Conservation (phyloP, 2,329 filamentous ascomycete species). For the Tolypocladium ophioglossoides region DNA sequence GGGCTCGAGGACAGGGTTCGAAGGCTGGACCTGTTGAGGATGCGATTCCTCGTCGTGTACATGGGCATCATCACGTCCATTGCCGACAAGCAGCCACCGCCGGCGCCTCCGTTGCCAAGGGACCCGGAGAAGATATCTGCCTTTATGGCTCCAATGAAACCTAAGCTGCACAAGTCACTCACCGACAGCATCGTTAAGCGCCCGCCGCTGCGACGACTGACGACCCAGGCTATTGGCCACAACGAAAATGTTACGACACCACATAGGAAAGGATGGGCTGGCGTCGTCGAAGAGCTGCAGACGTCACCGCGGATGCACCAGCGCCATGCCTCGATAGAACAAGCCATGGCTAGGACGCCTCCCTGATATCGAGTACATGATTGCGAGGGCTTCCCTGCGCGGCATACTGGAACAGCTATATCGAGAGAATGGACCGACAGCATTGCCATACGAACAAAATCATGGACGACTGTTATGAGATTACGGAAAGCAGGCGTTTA, state of each 20-base stretch:
- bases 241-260: constrained; percentile 34
- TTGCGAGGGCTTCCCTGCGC: not conserved
- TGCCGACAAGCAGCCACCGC: constrained; percentile 23
- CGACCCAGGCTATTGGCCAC: constrained; percentile 43
- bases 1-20: constrained; percentile 47
- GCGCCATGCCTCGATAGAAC: constrained; percentile 52
- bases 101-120: constrained; percentile 16
- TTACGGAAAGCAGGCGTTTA: constrained; percentile 1
- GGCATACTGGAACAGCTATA: not conserved
- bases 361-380: constrained; percentile 2
- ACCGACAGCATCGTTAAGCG: constrained; percentile 33
- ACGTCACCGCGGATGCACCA: constrained; percentile 49
- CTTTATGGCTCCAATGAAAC: constrained; percentile 19
- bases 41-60: constrained; percentile 54
- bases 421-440: not conserved
- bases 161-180: constrained; percentile 28
- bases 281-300: constrained; percentile 53
- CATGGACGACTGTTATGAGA: not conserved
- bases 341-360: constrained; percentile 33
- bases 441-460: not conserved
- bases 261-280: constrained; percentile 48
- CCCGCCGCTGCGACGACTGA: constrained; percentile 40
- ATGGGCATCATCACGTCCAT: constrained; percentile 44
- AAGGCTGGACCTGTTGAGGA: constrained; percentile 49
- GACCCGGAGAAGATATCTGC: constrained; percentile 23